Percentiles rank a stretch among this genome's conserved stretches.
These are phyloP conservation scores for Myxozyma lipomycoides DNA, from an alignment of 805 yeast species.

Conservation along the genomic window DNA sequence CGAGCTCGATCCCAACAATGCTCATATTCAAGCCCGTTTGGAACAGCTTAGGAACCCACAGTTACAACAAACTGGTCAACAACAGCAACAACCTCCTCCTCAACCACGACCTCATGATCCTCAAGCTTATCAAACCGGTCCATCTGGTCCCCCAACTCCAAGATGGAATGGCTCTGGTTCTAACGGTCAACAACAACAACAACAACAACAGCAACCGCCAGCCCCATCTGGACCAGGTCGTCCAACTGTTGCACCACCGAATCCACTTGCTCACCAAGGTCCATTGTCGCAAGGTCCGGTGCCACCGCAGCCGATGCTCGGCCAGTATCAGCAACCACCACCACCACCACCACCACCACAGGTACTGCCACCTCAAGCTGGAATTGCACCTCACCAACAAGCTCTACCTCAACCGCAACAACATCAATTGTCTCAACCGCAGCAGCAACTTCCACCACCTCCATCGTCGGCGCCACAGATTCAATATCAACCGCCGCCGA, in stretches of 20 bases:
- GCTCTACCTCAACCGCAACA: slow-evolving; percentile 23
- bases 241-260: slow-evolving; percentile 23
- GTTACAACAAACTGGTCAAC: slow-evolving; percentile 50
- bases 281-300: slow-evolving; percentile 33
- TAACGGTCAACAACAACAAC: slow-evolving; percentile 30
- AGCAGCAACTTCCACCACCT: slow-evolving; percentile 32
- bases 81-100: slow-evolving; percentile 65
- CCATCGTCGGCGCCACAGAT: slow-evolving; percentile 8
- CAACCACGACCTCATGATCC: slow-evolving; percentile 55
- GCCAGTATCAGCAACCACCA: slow-evolving; percentile 22
- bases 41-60: slow-evolving; percentile 57
- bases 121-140: slow-evolving; percentile 51
- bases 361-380: slow-evolving; percentile 13
- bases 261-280: slow-evolving; percentile 25
- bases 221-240: slow-evolving; percentile 22
- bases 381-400: slow-evolving; percentile 11
- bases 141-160: slow-evolving; percentile 53
- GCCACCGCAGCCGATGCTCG: slow-evolving; percentile 28
- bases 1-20: slow-evolving; percentile 87
- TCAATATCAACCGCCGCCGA: slow-evolving; percentile 2
- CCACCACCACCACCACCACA: slow-evolving; percentile 28
- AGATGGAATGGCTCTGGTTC: slow-evolving; percentile 24
- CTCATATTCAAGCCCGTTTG: slow-evolving; percentile 88
- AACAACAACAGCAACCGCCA: slow-evolving; percentile 16
- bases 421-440: slow-evolving; percentile 36